Percentiles rank a stretch among this genome's conserved stretches.
Evolutionary conservation across 352 stramenopile genomes (phyloP).

Genomic region (Phytophthora lateralis): DNA sequence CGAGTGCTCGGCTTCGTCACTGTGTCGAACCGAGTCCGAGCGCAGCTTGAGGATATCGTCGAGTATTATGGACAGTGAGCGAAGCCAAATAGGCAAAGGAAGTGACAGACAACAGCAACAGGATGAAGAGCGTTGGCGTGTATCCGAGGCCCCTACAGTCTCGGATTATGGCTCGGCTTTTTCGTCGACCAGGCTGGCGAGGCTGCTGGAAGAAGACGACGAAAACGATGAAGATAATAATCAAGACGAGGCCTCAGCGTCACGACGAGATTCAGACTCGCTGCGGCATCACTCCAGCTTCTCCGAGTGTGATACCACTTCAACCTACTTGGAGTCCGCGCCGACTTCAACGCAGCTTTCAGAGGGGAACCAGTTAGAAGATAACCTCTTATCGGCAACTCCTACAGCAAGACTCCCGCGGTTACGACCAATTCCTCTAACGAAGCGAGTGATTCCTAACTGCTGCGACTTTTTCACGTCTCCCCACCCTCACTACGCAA

Average conservation of each 20-base stretch:
- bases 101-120: constrained; percentile 18
- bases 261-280: constrained; percentile 1
- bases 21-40: constrained; percentile 34
- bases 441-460: constrained; percentile 30
- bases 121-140: constrained; percentile 25
- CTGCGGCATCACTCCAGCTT: constrained; percentile 2
- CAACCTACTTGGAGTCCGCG: constrained; percentile 6
- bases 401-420: constrained; percentile 19
- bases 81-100: constrained; percentile 20
- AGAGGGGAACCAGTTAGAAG: constrained; percentile 19
- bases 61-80: constrained; percentile 19
- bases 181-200: constrained; percentile 23
- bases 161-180: constrained; percentile 28
- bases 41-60: constrained; percentile 20
- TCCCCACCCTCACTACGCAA: constrained; percentile 37
- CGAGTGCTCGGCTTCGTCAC: constrained; percentile 28
- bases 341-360: constrained; percentile 10
- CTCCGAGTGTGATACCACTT: constrained; percentile 16
- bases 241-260: constrained; percentile 2
- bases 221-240: constrained; percentile 7
- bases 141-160: constrained; percentile 18
- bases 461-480: constrained; percentile 47
- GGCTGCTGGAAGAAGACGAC: constrained; percentile 9
- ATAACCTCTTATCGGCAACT: constrained; percentile 3
- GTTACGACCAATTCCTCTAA: constrained; percentile 22